Evolutionary conservation across 176 grass and related monocot genomes (phyloP).

Genomic region (Chloris gayana): DNA sequence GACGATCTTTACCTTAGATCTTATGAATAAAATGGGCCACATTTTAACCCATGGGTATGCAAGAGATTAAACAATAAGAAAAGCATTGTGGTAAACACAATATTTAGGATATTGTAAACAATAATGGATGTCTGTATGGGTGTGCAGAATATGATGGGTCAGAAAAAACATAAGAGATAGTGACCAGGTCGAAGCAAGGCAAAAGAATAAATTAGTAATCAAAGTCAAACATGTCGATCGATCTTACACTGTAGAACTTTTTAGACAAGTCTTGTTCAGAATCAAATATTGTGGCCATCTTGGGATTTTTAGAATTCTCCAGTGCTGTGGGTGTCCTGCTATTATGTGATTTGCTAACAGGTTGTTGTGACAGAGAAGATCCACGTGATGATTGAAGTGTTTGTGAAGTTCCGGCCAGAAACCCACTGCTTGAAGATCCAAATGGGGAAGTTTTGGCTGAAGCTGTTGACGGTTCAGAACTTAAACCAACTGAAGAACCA

Average conservation of each 20-base stretch:
- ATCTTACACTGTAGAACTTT: slow-evolving; percentile 87
- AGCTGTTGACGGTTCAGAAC: slow-evolving; percentile 28
- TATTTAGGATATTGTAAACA: slow-evolving; percentile 1
- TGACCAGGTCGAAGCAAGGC: neutral
- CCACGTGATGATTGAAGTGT: slow-evolving; percentile 35
- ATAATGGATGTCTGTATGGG: slow-evolving; percentile 3
- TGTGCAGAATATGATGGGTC: slow-evolving; percentile 22
- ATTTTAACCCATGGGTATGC: neutral
- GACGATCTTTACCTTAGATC: neutral
- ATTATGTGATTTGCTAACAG: slow-evolving; percentile 45
- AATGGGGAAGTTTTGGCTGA: slow-evolving; percentile 33
- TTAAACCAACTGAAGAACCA: slow-evolving; percentile 43
- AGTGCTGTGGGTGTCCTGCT: slow-evolving; percentile 37
- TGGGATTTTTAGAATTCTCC: slow-evolving; percentile 53
- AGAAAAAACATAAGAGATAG: neutral
- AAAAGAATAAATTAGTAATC: slow-evolving; percentile 22
- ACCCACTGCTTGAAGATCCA: slow-evolving; percentile 41
- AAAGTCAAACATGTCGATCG: slow-evolving; percentile 13
- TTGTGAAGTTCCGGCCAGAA: slow-evolving; percentile 52
- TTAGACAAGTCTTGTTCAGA: slow-evolving; percentile 73
- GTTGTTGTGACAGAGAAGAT: slow-evolving; percentile 45
- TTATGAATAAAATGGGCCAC: neutral
- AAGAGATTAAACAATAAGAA: slow-evolving; percentile 21
- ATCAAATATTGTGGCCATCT: slow-evolving; percentile 48
- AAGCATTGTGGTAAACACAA: slow-evolving; percentile 7